Percentiles rank a stretch among this genome's conserved stretches.
These are phyloP conservation scores for Curvularia lunata DNA, from an alignment of 2,329 filamentous ascomycete genomes.

Conservation along the genomic window DNA sequence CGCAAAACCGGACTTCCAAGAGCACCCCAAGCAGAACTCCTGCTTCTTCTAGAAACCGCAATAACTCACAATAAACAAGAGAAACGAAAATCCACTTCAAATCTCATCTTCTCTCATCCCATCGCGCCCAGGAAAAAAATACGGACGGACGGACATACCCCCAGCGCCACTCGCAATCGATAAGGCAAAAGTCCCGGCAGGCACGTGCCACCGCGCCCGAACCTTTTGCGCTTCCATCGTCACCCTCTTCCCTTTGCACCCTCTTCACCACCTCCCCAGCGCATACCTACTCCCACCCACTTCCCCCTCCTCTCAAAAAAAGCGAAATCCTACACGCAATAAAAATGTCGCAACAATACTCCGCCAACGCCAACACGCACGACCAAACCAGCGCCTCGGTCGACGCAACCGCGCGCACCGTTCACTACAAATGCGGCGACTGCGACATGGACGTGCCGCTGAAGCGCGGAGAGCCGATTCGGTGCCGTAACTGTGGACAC, in stretches of 20 bases:
- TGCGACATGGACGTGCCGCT: slow-evolving; percentile 79
- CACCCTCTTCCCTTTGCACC: background rate
- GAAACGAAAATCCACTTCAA: too few species aligned
- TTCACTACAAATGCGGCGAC: slow-evolving; percentile 73
- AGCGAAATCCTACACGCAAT: background rate
- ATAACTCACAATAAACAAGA: too few species aligned
- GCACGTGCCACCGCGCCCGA: slow-evolving; percentile 13
- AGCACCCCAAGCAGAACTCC: too few species aligned
- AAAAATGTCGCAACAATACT: background rate
- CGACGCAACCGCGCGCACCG: slow-evolving; percentile 54
- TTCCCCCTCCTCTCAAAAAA: background rate
- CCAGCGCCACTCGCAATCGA: slow-evolving; percentile 2
- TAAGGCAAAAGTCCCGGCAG: background rate
- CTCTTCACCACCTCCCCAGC: too few species aligned
- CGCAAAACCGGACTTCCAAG: too few species aligned
- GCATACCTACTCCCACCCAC: too few species aligned
- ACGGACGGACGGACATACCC: too few species aligned
- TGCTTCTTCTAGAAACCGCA: too few species aligned
- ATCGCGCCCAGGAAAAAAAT: too few species aligned
- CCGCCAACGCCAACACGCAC: slow-evolving; percentile 1
- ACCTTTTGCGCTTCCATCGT: slow-evolving; percentile 4
- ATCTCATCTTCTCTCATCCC: too few species aligned
- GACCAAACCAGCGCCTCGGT: slow-evolving; percentile 9
- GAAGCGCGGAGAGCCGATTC: slow-evolving; percentile 78
- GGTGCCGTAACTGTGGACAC: slow-evolving; percentile 92